Percentiles rank a stretch among this genome's conserved stretches.
Evolutionary conservation across 2,329 filamentous ascomycete genomes (phyloP).

Genomic region (Nemania sp.): DNA sequence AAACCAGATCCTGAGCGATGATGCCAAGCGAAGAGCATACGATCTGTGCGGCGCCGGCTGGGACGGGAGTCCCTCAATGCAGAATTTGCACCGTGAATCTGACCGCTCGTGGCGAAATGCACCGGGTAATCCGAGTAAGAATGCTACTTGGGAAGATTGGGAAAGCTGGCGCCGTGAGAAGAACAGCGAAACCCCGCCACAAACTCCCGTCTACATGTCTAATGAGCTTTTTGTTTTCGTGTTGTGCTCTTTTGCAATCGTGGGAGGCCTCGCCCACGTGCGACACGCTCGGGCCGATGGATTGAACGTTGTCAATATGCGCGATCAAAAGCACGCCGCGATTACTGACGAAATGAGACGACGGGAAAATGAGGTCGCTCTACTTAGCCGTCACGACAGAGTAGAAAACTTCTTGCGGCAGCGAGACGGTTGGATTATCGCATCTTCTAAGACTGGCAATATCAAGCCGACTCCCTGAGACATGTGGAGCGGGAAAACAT

Average conservation of each 20-base stretch:
- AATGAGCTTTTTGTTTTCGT: slow-evolving; percentile 78
- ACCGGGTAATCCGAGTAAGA: slow-evolving; percentile 58
- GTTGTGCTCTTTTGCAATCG: slow-evolving; percentile 68
- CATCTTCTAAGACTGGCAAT: slow-evolving; percentile 14
- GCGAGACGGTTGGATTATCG: slow-evolving; percentile 55
- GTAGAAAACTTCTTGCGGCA: slow-evolving; percentile 78
- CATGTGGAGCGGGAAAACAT: slow-evolving; percentile 9
- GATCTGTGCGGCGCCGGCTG: slow-evolving; percentile 83
- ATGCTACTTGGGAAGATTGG: slow-evolving; percentile 99
- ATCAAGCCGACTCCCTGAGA: slow-evolving; percentile 6
- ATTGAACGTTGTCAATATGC: slow-evolving; percentile 65
- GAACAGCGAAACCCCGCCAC: slow-evolving; percentile 49
- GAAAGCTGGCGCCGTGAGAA: slow-evolving; percentile 72
- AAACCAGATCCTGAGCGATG: slow-evolving; percentile 84
- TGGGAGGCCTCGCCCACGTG: slow-evolving; percentile 74
- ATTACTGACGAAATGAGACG: slow-evolving; percentile 63
- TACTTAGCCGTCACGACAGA: slow-evolving; percentile 63
- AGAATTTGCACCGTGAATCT: slow-evolving; percentile 43
- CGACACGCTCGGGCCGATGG: slow-evolving; percentile 68
- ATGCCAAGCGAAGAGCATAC: slow-evolving; percentile 76
- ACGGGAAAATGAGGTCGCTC: slow-evolving; percentile 55
- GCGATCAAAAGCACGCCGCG: slow-evolving; percentile 66
- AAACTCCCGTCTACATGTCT: slow-evolving; percentile 68
- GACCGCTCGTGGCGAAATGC: slow-evolving; percentile 54
- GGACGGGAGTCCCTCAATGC: slow-evolving; percentile 60